Percentiles rank a stretch among this genome's conserved stretches.
These are phyloP conservation scores for Paecilomyces formosus DNA, from an alignment of 2,329 filamentous ascomycete genomes.

Conservation along the genomic window DNA sequence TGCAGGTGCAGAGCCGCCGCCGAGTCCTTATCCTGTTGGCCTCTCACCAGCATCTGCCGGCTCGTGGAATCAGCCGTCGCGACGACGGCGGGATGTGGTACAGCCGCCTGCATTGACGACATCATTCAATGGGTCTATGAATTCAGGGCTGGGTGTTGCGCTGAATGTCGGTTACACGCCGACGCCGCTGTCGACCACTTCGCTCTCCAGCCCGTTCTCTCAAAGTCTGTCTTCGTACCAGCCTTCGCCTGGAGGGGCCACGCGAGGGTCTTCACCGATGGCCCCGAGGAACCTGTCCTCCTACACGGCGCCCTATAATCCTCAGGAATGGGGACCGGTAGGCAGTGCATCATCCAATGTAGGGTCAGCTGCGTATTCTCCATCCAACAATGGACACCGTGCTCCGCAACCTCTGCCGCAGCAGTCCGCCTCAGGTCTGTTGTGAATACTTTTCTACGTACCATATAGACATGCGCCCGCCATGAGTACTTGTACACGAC, in stretches of 20 bases:
- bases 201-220: slow-evolving; percentile 38
- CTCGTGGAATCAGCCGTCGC: slow-evolving; percentile 26
- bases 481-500: background rate
- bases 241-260: slow-evolving; percentile 27
- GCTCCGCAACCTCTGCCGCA: slow-evolving; percentile 17
- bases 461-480: background rate
- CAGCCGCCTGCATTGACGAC: slow-evolving; percentile 37
- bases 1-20: slow-evolving; percentile 24
- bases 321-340: slow-evolving; percentile 41
- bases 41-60: slow-evolving; percentile 22
- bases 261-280: slow-evolving; percentile 35
- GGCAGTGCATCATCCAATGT: slow-evolving; percentile 17
- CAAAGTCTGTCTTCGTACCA: slow-evolving; percentile 30
- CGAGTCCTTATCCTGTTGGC: slow-evolving; percentile 20
- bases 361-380: slow-evolving; percentile 20
- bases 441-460: background rate
- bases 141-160: slow-evolving; percentile 24
- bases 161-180: slow-evolving; percentile 20
- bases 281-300: slow-evolving; percentile 29
- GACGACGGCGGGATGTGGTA: slow-evolving; percentile 34
- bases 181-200: slow-evolving; percentile 37
- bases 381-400: slow-evolving; percentile 20
- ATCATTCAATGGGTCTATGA: slow-evolving; percentile 29
- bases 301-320: slow-evolving; percentile 42
- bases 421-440: slow-evolving; percentile 25